A percentile compares a stretch with the other conserved stretches of the same genome.
phyloP scores from a whole-genome alignment of 352 stramenopile genomes.

The Globisporangium spinosum region DNA sequence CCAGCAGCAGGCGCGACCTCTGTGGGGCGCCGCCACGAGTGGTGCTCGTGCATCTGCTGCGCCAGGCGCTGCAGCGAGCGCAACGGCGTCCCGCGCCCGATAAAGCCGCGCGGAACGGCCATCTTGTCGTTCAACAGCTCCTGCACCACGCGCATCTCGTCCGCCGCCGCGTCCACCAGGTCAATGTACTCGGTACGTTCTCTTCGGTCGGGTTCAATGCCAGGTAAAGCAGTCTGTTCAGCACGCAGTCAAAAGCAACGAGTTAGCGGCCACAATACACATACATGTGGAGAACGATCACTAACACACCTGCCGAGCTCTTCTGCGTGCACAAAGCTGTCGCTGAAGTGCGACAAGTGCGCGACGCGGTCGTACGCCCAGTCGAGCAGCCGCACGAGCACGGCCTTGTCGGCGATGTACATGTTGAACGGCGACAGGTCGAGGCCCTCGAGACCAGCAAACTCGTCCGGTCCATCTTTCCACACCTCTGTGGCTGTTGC shows the following conservation, averaged over 20 bases:
- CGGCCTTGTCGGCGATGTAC: constrained; percentile 43
- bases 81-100: constrained; percentile 49
- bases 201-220: constrained; percentile 57
- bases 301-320: constrained; percentile 28
- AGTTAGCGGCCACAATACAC: background rate
- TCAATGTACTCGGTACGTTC: constrained; percentile 44
- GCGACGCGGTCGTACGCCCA: constrained; percentile 60
- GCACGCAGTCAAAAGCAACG: background rate
- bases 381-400: constrained; percentile 52
- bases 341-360: constrained; percentile 29
- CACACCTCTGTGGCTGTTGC: background rate
- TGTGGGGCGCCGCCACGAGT: constrained; percentile 21
- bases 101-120: constrained; percentile 49
- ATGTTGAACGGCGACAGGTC: constrained; percentile 59
- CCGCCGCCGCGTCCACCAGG: constrained; percentile 31
- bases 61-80: constrained; percentile 43
- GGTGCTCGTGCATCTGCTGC: constrained; percentile 44
- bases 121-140: constrained; percentile 42
- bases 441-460: constrained; percentile 37
- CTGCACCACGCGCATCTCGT: constrained; percentile 37
- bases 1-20: background rate
- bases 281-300: background rate
- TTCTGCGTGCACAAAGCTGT: constrained; percentile 47
- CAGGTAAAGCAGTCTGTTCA: constrained; percentile 42
- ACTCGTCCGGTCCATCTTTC: constrained; percentile 6